Conservation (phyloP, 805 yeast species). For the Candida chilensis region DNA sequence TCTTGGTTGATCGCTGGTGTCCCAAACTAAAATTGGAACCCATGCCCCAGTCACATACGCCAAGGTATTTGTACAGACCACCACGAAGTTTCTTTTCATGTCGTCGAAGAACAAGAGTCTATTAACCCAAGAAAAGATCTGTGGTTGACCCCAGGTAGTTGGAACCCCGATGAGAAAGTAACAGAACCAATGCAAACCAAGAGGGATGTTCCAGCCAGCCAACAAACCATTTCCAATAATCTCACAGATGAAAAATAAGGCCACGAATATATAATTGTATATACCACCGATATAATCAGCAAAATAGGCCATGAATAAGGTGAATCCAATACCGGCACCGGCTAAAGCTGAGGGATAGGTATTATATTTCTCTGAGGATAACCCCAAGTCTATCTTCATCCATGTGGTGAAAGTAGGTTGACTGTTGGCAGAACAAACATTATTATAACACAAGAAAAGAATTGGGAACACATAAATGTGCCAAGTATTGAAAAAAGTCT, state of each 20-base stretch:
- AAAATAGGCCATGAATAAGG: conserved; percentile 22
- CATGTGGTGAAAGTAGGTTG: conserved; percentile 37
- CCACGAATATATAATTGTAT: conserved; percentile 24
- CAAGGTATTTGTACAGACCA: conserved; percentile 27
- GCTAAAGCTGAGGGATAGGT: conserved; percentile 27
- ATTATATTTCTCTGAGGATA: conserved; percentile 23
- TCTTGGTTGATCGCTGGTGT: conserved; percentile 21
- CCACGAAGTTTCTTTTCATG: conserved; percentile 25
- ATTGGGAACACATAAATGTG: conserved; percentile 37
- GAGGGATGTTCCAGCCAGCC: conserved; percentile 39
- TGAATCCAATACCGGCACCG: conserved; percentile 25
- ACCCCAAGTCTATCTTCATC: conserved; percentile 26
- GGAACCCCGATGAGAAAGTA: conserved; percentile 41
- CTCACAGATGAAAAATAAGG: conserved; percentile 24
- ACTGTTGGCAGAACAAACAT: conserved; percentile 17
- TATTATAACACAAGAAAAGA: conserved; percentile 28
- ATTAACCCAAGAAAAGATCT: conserved; percentile 49
- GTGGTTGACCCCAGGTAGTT: conserved; percentile 44
- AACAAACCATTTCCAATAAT: conserved; percentile 32
- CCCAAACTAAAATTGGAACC: conserved; percentile 32
- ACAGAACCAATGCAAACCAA: conserved; percentile 38
- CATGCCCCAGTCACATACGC: conserved; percentile 32
- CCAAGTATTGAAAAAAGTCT: conserved; percentile 36
- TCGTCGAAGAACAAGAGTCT: conserved; percentile 32
- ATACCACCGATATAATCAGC: conserved; percentile 29